Evolutionary conservation across 2,329 filamentous ascomycete genomes (phyloP), one percentile per base, ranked within the genome.

Genomic region (Pseudocercospora eumusae): DNA sequence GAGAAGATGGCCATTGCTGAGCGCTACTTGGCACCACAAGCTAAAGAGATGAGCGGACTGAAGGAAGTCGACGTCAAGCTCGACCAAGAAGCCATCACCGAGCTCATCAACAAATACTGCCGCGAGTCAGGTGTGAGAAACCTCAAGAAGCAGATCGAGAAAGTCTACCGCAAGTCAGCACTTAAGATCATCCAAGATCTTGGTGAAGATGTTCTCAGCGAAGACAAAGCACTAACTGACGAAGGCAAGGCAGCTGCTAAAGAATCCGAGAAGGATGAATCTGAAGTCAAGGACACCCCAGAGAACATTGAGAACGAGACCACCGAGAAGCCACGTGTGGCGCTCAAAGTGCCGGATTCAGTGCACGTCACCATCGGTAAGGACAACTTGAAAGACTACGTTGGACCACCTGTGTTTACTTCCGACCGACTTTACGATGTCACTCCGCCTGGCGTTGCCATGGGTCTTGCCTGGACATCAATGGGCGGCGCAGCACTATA

Each of bases 1-100:
- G 95, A 99, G 83, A 99, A 99, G 84, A 97, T 96, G 87, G 93
- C 95, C 2, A 99, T 99, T 71, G 95, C 95, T 3, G 89, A 99
- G 74, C 86, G 87, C 67, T 99, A 99, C 73, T 85, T 99, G 25
- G 91, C 91, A 0, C 95, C 95, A 7, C 89, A 92, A 53, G 95
- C 96, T n/a, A 96, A 96, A 78, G 93, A 97, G 66, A 82, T 96
- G 62, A 93, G 92, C 40, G 95, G 95, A 27, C 80, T 99, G 65
- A 92, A 96, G 75, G 86, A 95, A 20, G 93, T 93, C 20, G 89
- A 97, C 73, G 93, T 99, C n/a, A 81, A 82, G n/a, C 82, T 99
- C 47, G 88, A 87, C 64, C 88, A 92, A 69, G 89, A 90, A 61
- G 96, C 93, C 11, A 96, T 99, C 49, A 89, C 95, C 72, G 95